phyloP scores from a whole-genome alignment of 345 rosid genomes.

The Limnanthes douglasii region DNA sequence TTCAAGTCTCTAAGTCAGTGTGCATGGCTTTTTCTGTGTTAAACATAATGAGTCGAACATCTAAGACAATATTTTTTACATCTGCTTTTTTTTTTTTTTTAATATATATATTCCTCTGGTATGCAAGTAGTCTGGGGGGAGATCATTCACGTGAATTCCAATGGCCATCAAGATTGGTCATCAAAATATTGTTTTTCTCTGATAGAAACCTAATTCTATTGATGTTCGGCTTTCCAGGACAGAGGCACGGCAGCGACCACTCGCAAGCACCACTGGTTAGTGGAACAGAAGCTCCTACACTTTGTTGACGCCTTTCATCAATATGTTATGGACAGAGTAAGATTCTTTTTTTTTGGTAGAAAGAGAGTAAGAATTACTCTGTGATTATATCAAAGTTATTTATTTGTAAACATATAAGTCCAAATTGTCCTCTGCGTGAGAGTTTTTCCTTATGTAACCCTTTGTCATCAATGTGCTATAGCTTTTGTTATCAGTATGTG shows the following conservation, averaged over 20 bases:
- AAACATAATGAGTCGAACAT: too few relatives aligned
- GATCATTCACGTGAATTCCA: not conserved
- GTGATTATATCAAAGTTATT: too few relatives aligned
- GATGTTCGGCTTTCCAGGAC: conserved; percentile 28
- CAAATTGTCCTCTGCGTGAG: too few relatives aligned
- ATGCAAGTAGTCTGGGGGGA: not conserved
- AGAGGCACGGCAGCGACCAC: conserved; percentile 42
- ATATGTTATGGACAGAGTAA: conserved; percentile 99
- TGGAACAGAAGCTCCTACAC: conserved; percentile 96
- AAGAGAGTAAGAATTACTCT: too few relatives aligned
- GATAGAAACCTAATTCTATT: conserved; percentile 3
- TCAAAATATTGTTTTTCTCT: conserved; percentile 5
- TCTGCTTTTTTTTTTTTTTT: conserved; percentile 1
- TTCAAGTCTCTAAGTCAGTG: too few relatives aligned
- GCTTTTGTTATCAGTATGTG: too few relatives aligned
- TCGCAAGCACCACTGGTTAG: conserved; percentile 74
- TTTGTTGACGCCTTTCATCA: conserved; percentile 99
- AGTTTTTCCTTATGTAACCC: too few relatives aligned
- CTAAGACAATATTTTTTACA: too few relatives aligned
- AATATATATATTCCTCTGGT: conserved; percentile 3
- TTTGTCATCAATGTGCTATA: too few relatives aligned
- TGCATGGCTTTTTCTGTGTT: too few relatives aligned
- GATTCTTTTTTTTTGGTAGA: too few relatives aligned
- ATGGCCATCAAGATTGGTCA: not conserved
- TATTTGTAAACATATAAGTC: too few relatives aligned